These are phyloP conservation scores for Sclerotinia spermophila DNA, from an alignment of 2,329 filamentous ascomycete genomes.

Conservation along the genomic window DNA sequence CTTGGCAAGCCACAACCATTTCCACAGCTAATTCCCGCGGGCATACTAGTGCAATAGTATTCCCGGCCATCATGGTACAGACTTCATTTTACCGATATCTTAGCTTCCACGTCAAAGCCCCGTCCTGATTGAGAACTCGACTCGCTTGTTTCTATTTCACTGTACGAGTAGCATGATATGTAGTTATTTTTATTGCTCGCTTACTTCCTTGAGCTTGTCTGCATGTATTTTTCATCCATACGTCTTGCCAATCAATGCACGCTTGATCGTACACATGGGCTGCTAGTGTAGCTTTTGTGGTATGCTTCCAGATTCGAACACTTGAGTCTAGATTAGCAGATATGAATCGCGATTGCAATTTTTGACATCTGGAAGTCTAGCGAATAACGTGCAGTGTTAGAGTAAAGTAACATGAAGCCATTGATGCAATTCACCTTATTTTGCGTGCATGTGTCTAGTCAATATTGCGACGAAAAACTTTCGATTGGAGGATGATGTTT, in stretches of 20 bases:
- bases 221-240: neutral
- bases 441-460: neutral
- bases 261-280: neutral
- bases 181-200: neutral
- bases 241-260: neutral
- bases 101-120: neutral
- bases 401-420: neutral
- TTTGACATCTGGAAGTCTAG: neutral
- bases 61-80: neutral
- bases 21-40: neutral
- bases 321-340: neutral
- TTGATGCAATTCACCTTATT: neutral
- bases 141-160: neutral
- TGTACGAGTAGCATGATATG: too few species aligned
- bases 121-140: neutral
- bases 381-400: neutral
- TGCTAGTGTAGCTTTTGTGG: neutral
- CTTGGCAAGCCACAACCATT: neutral
- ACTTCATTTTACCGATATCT: neutral
- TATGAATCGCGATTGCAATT: neutral
- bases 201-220: neutral
- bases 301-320: neutral
- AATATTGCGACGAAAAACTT: neutral
- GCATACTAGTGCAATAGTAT: neutral
- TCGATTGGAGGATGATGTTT: neutral